phyloP scores from a whole-genome alignment of 2,329 filamentous ascomycete genomes.

The Leptodontidium sp. region DNA sequence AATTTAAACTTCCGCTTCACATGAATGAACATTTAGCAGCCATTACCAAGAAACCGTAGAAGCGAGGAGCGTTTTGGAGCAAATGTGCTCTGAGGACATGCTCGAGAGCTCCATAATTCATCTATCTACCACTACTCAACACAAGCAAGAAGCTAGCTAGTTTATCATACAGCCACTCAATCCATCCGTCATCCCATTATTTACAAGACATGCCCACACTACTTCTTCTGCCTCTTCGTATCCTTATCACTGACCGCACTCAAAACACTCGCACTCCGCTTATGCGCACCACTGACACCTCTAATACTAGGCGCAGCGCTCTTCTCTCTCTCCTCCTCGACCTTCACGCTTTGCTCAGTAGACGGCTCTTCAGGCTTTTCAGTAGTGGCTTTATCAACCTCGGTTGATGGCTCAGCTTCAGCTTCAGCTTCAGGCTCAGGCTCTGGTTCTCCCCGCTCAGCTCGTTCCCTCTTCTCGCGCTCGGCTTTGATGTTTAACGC shows the following conservation, averaged over 20 bases:
- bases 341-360: constrained; percentile 63
- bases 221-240: constrained; percentile 58
- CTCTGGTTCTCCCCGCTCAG: constrained; percentile 23
- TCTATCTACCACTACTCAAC: constrained; percentile 4
- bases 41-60: too few relatives aligned
- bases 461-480: constrained; percentile 47
- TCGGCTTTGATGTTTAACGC: constrained; percentile 62
- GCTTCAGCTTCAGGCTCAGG: constrained; percentile 51
- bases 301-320: constrained; percentile 53
- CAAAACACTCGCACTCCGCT: constrained; percentile 84
- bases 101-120: constrained; percentile 5
- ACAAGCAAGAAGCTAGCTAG: constrained; percentile 13
- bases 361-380: constrained; percentile 51
- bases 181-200: background rate
- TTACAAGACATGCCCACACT: constrained; percentile 1
- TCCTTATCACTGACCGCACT: constrained; percentile 72
- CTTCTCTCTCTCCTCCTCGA: constrained; percentile 48
- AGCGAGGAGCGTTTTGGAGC: background rate
- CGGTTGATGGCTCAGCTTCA: constrained; percentile 41
- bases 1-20: too few relatives aligned
- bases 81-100: background rate
- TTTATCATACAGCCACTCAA: constrained; percentile 2
- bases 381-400: constrained; percentile 47
- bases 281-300: constrained; percentile 70
- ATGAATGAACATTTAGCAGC: too few relatives aligned